Conservation (phyloP, 164 flowering plant species). For the Hamamelis virginiana region DNA sequence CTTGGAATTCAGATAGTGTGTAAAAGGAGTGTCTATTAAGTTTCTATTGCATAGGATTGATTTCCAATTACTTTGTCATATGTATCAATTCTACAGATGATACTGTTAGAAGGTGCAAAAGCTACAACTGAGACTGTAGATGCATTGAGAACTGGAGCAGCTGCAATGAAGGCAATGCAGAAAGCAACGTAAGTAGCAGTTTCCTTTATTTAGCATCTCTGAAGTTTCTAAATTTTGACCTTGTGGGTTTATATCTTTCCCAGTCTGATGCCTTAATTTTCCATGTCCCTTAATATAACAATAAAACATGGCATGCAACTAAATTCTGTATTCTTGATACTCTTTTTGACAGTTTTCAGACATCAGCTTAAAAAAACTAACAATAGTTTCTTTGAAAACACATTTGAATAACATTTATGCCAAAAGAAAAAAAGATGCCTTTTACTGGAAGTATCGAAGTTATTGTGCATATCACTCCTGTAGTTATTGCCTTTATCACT, state of each 20-base stretch:
- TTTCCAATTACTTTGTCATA: neutral
- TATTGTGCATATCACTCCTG: too few species aligned
- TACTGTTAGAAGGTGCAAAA: slow-evolving; percentile 85
- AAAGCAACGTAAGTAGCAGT: slow-evolving; percentile 63
- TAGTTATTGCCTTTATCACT: too few species aligned
- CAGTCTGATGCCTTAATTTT: neutral
- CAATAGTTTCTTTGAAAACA: neutral
- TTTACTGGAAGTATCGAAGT: too few species aligned
- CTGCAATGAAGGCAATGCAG: slow-evolving; percentile 79
- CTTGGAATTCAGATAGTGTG: neutral
- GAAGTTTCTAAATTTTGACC: neutral
- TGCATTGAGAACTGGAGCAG: slow-evolving; percentile 70
- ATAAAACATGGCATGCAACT: too few species aligned
- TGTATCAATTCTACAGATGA: slow-evolving; percentile 49
- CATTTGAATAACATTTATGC: neutral
- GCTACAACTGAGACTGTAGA: slow-evolving; percentile 81
- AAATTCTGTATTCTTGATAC: too few species aligned
- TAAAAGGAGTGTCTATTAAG: neutral
- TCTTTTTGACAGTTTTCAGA: too few species aligned
- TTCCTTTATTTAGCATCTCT: neutral
- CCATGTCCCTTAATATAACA: neutral
- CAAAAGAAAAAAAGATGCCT: too few species aligned
- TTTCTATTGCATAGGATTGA: neutral
- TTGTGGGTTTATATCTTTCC: neutral
- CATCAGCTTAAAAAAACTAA: too few species aligned